Conservation (phyloP, 208 protist species). For the Trypanosoma platydactyli region DNA sequence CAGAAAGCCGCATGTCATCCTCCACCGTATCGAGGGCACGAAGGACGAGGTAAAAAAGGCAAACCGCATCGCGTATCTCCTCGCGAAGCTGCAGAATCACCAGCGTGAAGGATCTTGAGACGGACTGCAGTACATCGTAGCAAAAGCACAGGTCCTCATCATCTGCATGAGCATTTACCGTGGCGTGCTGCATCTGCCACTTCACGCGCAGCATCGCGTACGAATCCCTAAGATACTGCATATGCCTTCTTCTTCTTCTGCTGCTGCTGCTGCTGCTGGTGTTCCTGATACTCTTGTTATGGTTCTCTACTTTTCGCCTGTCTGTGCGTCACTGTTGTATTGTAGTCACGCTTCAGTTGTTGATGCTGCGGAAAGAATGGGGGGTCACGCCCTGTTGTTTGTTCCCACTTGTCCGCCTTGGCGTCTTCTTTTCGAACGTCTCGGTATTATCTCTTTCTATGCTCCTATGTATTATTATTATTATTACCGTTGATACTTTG, state of each 20-base stretch:
- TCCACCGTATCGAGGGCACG: conserved; percentile 95
- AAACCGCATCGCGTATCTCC: conserved; percentile 88
- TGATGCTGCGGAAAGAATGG: no score
- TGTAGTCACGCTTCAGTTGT: no score
- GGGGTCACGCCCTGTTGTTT: no score
- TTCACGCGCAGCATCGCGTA: conserved; percentile 33
- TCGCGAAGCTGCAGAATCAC: conserved; percentile 92
- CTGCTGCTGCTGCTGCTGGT: no score
- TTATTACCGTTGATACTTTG: no score
- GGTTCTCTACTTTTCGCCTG: background rate
- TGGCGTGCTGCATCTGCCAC: conserved; percentile 45
- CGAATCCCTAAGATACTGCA: conserved; percentile 20
- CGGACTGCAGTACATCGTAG: conserved; percentile 87
- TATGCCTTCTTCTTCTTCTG: conserved; percentile 19
- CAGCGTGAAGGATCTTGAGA: conserved; percentile 92
- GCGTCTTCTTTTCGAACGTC: no score
- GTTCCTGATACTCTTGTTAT: no score
- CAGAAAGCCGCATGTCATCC: conserved; percentile 90
- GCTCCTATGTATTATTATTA: no score
- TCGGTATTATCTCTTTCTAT: no score
- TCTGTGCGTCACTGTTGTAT: no score
- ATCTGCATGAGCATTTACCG: conserved; percentile 35
- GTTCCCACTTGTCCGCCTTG: no score
- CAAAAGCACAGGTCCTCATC: conserved; percentile 81
- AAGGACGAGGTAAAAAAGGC: conserved; percentile 97